Percentiles rank a stretch among this genome's conserved stretches.
Conservation (phyloP, 2,329 filamentous ascomycete species). For the Septoria petroselini region DNA sequence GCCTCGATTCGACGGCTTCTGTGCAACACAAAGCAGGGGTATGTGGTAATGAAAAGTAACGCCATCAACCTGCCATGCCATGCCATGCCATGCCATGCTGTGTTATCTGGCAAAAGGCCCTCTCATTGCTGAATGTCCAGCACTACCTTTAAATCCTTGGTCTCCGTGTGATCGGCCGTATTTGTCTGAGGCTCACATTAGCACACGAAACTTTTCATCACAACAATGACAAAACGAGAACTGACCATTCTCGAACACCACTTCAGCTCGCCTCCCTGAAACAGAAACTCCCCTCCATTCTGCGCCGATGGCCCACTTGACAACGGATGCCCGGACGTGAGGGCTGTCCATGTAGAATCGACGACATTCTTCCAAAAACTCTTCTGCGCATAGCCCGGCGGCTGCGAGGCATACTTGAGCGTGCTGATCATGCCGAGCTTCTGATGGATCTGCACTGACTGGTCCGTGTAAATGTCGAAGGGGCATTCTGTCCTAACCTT, state of each 20-base stretch:
- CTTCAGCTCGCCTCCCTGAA: slow-evolving; percentile 35
- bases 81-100: too few relatives aligned
- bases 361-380: slow-evolving; percentile 26
- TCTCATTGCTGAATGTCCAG: slow-evolving; percentile 30
- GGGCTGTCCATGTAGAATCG: slow-evolving; percentile 28
- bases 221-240: not conserved
- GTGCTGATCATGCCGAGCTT: slow-evolving; percentile 35
- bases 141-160: slow-evolving; percentile 35
- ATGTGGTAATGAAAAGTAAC: too few relatives aligned
- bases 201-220: not conserved
- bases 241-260: slow-evolving; percentile 29
- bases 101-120: too few relatives aligned
- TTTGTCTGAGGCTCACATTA: slow-evolving; percentile 37
- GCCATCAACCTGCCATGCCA: too few relatives aligned
- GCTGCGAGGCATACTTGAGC: slow-evolving; percentile 17
- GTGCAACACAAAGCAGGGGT: too few relatives aligned
- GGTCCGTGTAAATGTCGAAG: slow-evolving; percentile 38
- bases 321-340: slow-evolving; percentile 25
- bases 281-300: slow-evolving; percentile 42
- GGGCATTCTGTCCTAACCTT: slow-evolving; percentile 31
- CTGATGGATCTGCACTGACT: slow-evolving; percentile 32
- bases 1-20: too few relatives aligned
- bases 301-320: slow-evolving; percentile 28
- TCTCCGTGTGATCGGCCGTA: slow-evolving; percentile 38
- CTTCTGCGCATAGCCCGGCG: slow-evolving; percentile 18